Evolutionary conservation across 176 grass and related monocot species (phyloP), one percentile per base, ranked within the genome.

Genomic region (Chloris gayana): DNA sequence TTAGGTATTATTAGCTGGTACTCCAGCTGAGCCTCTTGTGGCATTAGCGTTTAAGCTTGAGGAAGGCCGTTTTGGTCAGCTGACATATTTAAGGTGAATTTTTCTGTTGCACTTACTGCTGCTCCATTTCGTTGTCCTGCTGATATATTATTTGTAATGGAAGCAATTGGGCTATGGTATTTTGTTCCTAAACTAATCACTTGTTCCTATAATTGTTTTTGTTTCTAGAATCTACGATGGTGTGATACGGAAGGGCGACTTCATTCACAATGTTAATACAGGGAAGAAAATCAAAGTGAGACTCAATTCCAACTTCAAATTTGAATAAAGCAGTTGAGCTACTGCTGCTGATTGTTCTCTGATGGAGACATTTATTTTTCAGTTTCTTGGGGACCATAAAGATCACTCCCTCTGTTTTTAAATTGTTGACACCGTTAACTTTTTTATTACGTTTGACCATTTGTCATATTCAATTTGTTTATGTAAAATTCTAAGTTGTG

Each of bases 51-150:
- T 98, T 75, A 98, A 98, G 73, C 86, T 98, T 44, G 96, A 98
- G 86, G 96, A 98, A 93, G 96, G 96, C 11, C 96, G 96, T 83
- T 98, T 98, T 86, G 96, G 92, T 88, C 96, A 98, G 80, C 80
- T 98, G 74, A 98, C 96, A 51, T 98, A 98, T 87, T 84, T 98
- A 85, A 91, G 96, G 96, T 95, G 70, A 60, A 75, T 44, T 21
- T 66, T 39, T 27, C 51, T 72, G 15, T 87, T 77, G 6, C 73
- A 74, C 6, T 44, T 64, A 78, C 64, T 44, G 5, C 27, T 44
- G 5, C 27, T 35, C 70, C 61, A 5, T 81, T 80, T 38, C 27
- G 32, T 63, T 56, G 44, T 58, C 64, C 15, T 27, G 37, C 25
- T 70, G 32, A 83, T 66, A 74, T 80, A 76, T 58, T 80, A 35